Conservation (phyloP, 306 rosid species). For the Rosa rugosa region DNA sequence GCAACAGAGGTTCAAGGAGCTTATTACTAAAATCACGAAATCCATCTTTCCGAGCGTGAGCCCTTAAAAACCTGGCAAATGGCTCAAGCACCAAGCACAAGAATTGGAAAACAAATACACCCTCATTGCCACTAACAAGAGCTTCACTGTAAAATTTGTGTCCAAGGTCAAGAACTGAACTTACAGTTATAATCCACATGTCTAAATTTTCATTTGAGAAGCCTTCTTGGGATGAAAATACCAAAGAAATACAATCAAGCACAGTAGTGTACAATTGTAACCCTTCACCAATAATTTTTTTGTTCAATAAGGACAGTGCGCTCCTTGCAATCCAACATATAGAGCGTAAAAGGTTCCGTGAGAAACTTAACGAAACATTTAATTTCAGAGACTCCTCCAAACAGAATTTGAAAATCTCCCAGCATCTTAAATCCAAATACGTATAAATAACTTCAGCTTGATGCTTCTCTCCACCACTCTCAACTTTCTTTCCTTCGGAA, state of each 20-base stretch:
- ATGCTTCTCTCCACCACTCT: constrained; percentile 38
- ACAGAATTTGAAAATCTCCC: constrained; percentile 83
- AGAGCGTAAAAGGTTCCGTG: constrained; percentile 62
- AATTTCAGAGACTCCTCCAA: constrained; percentile 64
- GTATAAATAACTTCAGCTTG: constrained; percentile 37
- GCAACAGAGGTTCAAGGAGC: constrained; percentile 82
- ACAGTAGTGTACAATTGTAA: constrained; percentile 46
- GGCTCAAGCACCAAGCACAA: constrained; percentile 71
- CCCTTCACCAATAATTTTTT: constrained; percentile 33
- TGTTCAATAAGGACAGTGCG: constrained; percentile 43
- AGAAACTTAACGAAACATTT: constrained; percentile 50
- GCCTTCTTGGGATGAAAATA: constrained; percentile 77
- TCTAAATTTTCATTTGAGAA: constrained; percentile 70
- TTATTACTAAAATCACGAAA: constrained; percentile 68
- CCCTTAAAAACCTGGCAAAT: constrained; percentile 70
- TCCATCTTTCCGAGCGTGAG: constrained; percentile 63
- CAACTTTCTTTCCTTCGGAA: constrained; percentile 51
- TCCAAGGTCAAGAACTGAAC: constrained; percentile 55
- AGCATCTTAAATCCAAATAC: constrained; percentile 69
- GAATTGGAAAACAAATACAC: constrained; percentile 47
- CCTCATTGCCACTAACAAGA: constrained; percentile 42
- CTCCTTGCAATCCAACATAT: constrained; percentile 48
- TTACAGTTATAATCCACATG: constrained; percentile 61
- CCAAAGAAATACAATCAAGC: constrained; percentile 72
- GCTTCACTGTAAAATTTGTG: constrained; percentile 38